Evolutionary conservation across 1,284 basidiomycete species (phyloP), one percentile per base, ranked within the genome.

Genomic region (Wolfiporia cocos): DNA sequence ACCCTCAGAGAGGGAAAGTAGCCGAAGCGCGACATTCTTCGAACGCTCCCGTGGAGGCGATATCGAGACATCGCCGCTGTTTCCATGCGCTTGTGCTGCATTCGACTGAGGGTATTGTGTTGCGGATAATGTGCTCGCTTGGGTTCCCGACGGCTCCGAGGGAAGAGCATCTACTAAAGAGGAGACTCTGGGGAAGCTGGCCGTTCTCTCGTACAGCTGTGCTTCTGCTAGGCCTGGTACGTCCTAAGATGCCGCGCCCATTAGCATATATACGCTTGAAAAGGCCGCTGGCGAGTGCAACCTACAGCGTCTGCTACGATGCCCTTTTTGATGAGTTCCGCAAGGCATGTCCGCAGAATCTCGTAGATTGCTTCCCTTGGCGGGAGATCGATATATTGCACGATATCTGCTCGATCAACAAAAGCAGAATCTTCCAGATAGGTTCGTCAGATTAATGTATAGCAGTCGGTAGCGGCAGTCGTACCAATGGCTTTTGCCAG

Each of bases 351-450:
- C 7, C 81, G 72, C n/a, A 99, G 67, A 49, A 99, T 98, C 64
- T 91, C 90, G 64, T 97, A 98, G 39, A 98, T 78, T 0, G 94
- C 95, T 53, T 93, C 82, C 3, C 84, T 74, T 3, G 92, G 82
- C 1, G 95, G 95, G 5, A 92, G 74, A 46, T 93, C 93, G 28
- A 98, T 78, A 57, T 92, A 96, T 70, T 97, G 93, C 35, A 95
- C 82, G 44, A 99, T 92, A 57, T 99, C 96, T 10, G 94, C 96
- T 34, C 96, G 84, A 59, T 99, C 96, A 41, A 98, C 80, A 58
- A 98, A 99, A 1, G 95, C 96, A 34, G 80, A 80, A 59, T 99
- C 95, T 95, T 22, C 20, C 11, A 18, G 6, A 22, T 3, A 33
- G 21, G 23, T 3, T n/a, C 6, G 36, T 14, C 26, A 20, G 21